A percentile compares a stretch with the other conserved stretches of the same genome.
Evolutionary conservation across 2,329 filamentous ascomycete genomes (phyloP).

Genomic region (Simplicillium aogashimaense): DNA sequence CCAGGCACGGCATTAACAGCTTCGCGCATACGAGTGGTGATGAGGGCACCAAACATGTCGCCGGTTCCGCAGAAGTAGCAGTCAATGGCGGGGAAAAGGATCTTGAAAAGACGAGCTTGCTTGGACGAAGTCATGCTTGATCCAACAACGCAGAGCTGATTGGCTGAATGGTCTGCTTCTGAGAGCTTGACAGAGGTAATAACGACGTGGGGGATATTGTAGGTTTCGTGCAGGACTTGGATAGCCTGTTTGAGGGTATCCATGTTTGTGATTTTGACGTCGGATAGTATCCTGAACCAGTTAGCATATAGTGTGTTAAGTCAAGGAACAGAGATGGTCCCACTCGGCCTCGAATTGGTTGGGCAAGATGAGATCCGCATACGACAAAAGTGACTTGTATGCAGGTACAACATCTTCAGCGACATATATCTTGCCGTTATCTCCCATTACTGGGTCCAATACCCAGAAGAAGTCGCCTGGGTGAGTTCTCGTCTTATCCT

Average conservation of each 20-base stretch:
- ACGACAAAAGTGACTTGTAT: slow-evolving; percentile 68
- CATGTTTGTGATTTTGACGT: slow-evolving; percentile 72
- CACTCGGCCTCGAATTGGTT: slow-evolving; percentile 98
- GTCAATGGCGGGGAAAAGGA: slow-evolving; percentile 78
- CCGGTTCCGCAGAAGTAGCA: slow-evolving; percentile 95
- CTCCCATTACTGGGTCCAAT: slow-evolving; percentile 95
- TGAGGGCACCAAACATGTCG: slow-evolving; percentile 95
- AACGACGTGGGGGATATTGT: slow-evolving; percentile 76
- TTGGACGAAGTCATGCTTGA: slow-evolving; percentile 57
- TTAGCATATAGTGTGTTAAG: not conserved
- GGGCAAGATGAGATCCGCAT: slow-evolving; percentile 86
- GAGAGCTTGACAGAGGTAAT: slow-evolving; percentile 79
- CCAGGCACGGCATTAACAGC: slow-evolving; percentile 44
- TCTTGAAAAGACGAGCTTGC: slow-evolving; percentile 73
- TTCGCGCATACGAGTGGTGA: slow-evolving; percentile 79
- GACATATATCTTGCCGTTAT: slow-evolving; percentile 87
- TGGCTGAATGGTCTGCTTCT: slow-evolving; percentile 35
- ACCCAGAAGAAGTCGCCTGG: slow-evolving; percentile 92
- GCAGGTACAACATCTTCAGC: slow-evolving; percentile 84
- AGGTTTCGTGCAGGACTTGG: slow-evolving; percentile 63
- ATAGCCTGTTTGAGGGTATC: slow-evolving; percentile 64
- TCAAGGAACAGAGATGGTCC: slow-evolving; percentile 18
- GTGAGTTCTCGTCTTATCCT: slow-evolving; percentile 47
- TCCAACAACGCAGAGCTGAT: slow-evolving; percentile 62
- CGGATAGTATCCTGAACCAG: slow-evolving; percentile 62